These are phyloP conservation scores for Cercophora newfieldiana DNA, from an alignment of 495 filamentous ascomycete genomes.

Conservation along the genomic window DNA sequence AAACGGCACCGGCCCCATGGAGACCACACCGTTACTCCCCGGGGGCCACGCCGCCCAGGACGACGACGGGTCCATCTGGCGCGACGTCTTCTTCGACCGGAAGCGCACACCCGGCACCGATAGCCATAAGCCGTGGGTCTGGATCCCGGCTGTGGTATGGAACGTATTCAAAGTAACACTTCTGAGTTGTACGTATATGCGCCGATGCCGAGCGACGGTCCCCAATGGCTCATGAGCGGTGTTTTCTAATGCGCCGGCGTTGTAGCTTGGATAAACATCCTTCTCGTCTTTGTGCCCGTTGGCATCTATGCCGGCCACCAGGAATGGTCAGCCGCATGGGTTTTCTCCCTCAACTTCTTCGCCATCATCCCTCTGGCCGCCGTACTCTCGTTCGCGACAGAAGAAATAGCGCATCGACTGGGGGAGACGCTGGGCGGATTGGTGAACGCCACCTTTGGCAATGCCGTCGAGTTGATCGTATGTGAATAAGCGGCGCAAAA, in stretches of 20 bases:
- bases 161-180: constrained; percentile 55
- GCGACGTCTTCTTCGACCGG: constrained; percentile 47
- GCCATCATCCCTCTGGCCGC: constrained; percentile 94
- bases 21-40: constrained; percentile 16
- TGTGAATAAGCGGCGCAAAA: constrained; percentile 31
- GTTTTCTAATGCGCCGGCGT: constrained; percentile 13
- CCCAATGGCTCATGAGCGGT: neutral
- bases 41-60: constrained; percentile 11
- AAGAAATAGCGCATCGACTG: constrained; percentile 80
- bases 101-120: constrained; percentile 48
- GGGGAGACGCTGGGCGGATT: constrained; percentile 90
- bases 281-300: constrained; percentile 86
- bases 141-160: constrained; percentile 55
- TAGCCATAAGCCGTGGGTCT: constrained; percentile 53
- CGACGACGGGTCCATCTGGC: constrained; percentile 20
- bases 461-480: constrained; percentile 98
- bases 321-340: constrained; percentile 70
- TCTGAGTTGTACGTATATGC: constrained; percentile 51
- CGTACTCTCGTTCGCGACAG: constrained; percentile 91
- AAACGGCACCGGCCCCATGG: constrained; percentile 5
- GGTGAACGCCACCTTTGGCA: constrained; percentile 95
- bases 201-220: neutral
- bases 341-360: constrained; percentile 91
- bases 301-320: constrained; percentile 76
- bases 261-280: constrained; percentile 74